Evolutionary conservation across 345 rosid species (phyloP), one percentile per base, ranked within the genome.

Genomic region (Combretum micranthum): DNA sequence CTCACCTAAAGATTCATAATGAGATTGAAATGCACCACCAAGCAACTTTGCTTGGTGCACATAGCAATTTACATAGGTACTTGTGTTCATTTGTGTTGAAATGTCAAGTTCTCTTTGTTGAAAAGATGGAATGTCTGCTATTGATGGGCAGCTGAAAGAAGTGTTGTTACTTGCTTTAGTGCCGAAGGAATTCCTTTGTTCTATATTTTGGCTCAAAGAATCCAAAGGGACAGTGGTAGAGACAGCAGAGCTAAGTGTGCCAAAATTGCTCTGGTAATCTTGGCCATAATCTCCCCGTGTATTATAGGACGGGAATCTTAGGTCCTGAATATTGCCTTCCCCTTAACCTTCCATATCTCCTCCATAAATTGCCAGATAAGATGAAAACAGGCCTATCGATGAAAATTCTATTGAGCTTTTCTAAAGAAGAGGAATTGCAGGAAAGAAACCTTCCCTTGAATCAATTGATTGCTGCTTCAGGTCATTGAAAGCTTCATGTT

Each of bases 381-480:
- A n/a, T 20, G 79, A 20, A 45, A 64, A 45, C 32, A 66, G 70
- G 51, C 62, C 52, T 18, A 79, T 63, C 50, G 85, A 65, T 19
- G 75, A 67, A 60, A 79, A 67, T 25, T 69, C 83, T 39, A 60
- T 63, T 2, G 77, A 42, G 59, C 66, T 59, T 26, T 67, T 77
- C 19, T 60, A 65, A 10, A 72, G 19, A 25, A 67, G 76, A 64
- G 73, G 45, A 56, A 61, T 64, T n/a, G 60, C 20, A 44, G 66
- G 55, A 44, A 75, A 20, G 26, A 64, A 50, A 47, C 56, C 62
- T 65, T 55, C 77, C 20, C 59, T 68, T 6, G 90, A 87, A 63
- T 77, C 95, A 59, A 92, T 87, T 64, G 97, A 97, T 53, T 80
- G n/a, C n/a, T 67, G 48, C 61, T 50, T 74, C 62, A 69, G 76